phyloP scores from a whole-genome alignment of 768 basidiomycete species.

The Mycena galericulata region DNA sequence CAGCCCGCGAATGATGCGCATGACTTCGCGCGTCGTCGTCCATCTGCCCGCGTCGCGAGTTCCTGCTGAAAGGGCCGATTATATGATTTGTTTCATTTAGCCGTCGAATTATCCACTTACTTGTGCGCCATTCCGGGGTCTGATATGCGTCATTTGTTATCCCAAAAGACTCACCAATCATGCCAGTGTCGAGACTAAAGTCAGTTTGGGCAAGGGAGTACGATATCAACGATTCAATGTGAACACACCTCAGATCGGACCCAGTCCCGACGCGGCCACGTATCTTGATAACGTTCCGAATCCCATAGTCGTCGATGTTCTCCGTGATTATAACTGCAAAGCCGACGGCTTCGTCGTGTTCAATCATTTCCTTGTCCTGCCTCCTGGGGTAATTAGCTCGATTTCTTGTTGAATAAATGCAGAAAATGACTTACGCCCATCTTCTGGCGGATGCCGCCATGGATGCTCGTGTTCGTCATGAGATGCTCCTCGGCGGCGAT shows the following conservation, averaged over 20 bases:
- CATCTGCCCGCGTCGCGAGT: conserved; percentile 51
- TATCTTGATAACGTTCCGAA: conserved; percentile 68
- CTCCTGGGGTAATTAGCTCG: neutral
- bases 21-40: conserved; percentile 74
- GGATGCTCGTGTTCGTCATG: conserved; percentile 71
- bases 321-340: conserved; percentile 42
- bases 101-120: conserved; percentile 46
- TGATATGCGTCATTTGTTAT: conserved; percentile 29
- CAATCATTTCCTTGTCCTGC: conserved; percentile 4
- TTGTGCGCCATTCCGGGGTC: conserved; percentile 74
- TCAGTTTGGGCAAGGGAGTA: neutral
- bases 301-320: conserved; percentile 73
- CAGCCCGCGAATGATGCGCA: conserved; percentile 70
- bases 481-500: conserved; percentile 70
- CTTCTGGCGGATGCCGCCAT: conserved; percentile 70
- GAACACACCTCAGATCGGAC: conserved; percentile 64
- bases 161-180: conserved; percentile 54
- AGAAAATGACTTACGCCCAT: neutral
- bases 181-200: conserved; percentile 68
- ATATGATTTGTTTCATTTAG: neutral
- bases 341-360: conserved; percentile 21
- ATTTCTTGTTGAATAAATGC: neutral
- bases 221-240: conserved; percentile 43
- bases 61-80: conserved; percentile 23
- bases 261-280: conserved; percentile 39